These are phyloP conservation scores for Garcia nutans DNA, from an alignment of 345 rosid genomes.

Conservation along the genomic window DNA sequence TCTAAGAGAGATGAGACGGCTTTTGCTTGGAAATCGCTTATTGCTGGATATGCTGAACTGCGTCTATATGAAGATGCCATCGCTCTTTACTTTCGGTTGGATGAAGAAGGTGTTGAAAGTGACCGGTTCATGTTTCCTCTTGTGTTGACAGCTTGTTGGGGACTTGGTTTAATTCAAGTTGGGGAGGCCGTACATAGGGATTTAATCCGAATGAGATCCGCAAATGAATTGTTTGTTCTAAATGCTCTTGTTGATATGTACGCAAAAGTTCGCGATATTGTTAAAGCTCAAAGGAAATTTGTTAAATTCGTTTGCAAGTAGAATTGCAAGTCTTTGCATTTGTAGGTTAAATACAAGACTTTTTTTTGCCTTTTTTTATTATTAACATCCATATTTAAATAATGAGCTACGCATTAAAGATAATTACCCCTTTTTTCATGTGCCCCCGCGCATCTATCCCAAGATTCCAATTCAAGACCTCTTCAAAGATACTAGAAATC, in stretches of 20 bases:
- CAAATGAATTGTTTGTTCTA: conserved; percentile 52
- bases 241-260: conserved; percentile 90
- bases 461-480: too few relatives aligned
- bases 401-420: too few relatives aligned
- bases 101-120: conserved; percentile 71
- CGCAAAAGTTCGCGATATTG: conserved; percentile 87
- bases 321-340: too few relatives aligned
- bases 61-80: conserved; percentile 74
- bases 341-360: too few relatives aligned
- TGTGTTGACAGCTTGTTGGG: conserved; percentile 75
- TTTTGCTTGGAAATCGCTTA: conserved; percentile 86
- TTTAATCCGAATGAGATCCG: conserved; percentile 64
- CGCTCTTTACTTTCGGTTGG: conserved; percentile 89
- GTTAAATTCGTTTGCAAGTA: conserved; percentile 42
- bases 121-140: conserved; percentile 81
- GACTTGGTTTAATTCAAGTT: conserved; percentile 63
- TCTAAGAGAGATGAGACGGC: conserved; percentile 45
- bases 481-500: too few relatives aligned
- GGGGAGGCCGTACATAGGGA: conserved; percentile 80
- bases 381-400: too few relatives aligned
- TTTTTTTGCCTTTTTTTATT: too few relatives aligned
- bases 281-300: conserved; percentile 63
- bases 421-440: too few relatives aligned
- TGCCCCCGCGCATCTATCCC: too few relatives aligned
- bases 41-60: conserved; percentile 66